Evolutionary conservation across 2,329 filamentous ascomycete genomes (phyloP).

Genomic region (Pestalotiopsis sp.): DNA sequence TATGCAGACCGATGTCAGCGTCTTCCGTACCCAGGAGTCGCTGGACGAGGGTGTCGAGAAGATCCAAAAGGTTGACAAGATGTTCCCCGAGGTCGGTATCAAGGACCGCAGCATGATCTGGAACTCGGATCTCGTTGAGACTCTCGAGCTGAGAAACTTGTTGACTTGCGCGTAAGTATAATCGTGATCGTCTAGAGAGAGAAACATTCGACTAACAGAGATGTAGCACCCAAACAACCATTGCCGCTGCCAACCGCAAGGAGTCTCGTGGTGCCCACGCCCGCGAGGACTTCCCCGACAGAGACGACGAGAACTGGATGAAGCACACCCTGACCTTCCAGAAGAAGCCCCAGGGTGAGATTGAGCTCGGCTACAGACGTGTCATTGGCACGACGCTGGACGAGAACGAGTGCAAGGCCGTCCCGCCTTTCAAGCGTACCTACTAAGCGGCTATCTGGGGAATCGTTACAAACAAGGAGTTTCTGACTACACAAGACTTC

Average conservation of each 20-base stretch:
- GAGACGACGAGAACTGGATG: constrained; percentile 97
- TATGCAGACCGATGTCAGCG: constrained; percentile 96
- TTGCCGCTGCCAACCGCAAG: constrained; percentile 88
- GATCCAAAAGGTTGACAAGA: constrained; percentile 81
- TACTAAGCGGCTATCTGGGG: constrained; percentile 49
- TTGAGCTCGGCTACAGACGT: constrained; percentile 81
- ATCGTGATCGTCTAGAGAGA: background rate
- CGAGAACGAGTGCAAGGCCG: constrained; percentile 92
- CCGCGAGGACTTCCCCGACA: constrained; percentile 92
- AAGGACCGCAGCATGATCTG: constrained; percentile 99
- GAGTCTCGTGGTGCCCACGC: constrained; percentile 97
- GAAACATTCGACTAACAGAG: background rate
- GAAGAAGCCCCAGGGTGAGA: constrained; percentile 84
- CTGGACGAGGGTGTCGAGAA: constrained; percentile 90
- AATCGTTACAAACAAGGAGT: background rate
- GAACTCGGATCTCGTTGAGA: constrained; percentile 97
- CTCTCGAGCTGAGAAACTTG: constrained; percentile 90
- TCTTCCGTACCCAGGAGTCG: constrained; percentile 93
- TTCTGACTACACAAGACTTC: background rate
- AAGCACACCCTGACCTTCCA: constrained; percentile 98
- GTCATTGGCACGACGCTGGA: constrained; percentile 85
- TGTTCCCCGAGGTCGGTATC: constrained; percentile 82
- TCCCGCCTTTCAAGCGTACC: constrained; percentile 94
- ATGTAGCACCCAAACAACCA: constrained; percentile 80
- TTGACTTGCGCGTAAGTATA: constrained; percentile 87